phyloP scores from a whole-genome alignment of 805 yeast species.

The Monosporozyma servazzii region DNA sequence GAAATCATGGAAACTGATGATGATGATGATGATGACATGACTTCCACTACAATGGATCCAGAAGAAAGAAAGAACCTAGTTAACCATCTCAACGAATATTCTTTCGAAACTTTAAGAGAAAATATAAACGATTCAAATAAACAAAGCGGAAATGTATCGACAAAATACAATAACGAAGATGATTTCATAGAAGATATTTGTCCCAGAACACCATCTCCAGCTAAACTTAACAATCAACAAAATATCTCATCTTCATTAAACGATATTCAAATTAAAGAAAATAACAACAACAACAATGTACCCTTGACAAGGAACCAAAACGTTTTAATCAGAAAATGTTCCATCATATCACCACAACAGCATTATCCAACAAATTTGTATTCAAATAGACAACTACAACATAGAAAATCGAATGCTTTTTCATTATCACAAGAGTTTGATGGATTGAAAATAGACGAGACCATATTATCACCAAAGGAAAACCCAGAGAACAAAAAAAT shows the following conservation, averaged over 20 bases:
- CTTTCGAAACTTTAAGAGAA: constrained; percentile 1
- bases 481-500: neutral
- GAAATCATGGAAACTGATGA: neutral
- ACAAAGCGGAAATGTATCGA: neutral
- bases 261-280: neutral
- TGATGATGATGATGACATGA: neutral
- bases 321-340: neutral
- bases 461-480: neutral
- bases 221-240: neutral
- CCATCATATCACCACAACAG: neutral
- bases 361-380: neutral
- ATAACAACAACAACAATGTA: neutral
- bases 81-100: constrained; percentile 2
- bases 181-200: constrained; percentile 1
- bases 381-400: neutral
- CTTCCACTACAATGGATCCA: neutral
- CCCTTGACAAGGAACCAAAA: neutral
- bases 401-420: constrained; percentile 10
- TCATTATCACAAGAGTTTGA: constrained; percentile 5
- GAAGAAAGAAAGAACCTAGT: constrained; percentile 2
- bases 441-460: neutral
- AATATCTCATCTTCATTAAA: neutral
- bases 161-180: neutral
- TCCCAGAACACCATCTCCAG: constrained; percentile 4
- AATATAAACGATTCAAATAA: neutral